A percentile compares a stretch with the other conserved stretches of the same genome.
These are phyloP conservation scores for Lablab purpureus DNA, from an alignment of 306 rosid genomes.

Conservation along the genomic window DNA sequence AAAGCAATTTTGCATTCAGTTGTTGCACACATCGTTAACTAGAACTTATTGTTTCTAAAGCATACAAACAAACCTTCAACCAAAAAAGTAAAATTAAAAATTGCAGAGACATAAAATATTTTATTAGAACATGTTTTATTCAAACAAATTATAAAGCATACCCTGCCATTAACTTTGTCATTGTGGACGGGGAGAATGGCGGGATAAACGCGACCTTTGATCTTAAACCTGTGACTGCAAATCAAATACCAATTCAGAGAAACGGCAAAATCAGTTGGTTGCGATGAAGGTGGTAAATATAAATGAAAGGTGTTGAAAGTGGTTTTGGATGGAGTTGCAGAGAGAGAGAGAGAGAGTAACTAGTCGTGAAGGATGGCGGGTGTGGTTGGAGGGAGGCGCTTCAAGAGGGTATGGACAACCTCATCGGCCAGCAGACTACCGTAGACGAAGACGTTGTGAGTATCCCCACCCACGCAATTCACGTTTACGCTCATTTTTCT, in stretches of 20 bases:
- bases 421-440: conserved; percentile 88
- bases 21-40: too few relatives aligned
- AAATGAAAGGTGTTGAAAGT: too few relatives aligned
- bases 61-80: too few relatives aligned
- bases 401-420: conserved; percentile 68
- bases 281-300: too few relatives aligned
- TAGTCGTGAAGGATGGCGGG: conserved; percentile 64
- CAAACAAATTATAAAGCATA: too few relatives aligned
- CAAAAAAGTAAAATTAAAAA: too few relatives aligned
- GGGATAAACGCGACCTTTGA: conserved; percentile 90
- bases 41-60: too few relatives aligned
- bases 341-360: conserved; percentile 53
- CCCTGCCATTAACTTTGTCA: conserved; percentile 72
- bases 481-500: background rate
- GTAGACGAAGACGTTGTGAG: conserved; percentile 82
- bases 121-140: too few relatives aligned
- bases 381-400: conserved; percentile 71
- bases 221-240: conserved; percentile 78
- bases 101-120: too few relatives aligned
- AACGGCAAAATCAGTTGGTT: background rate
- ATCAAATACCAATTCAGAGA: background rate
- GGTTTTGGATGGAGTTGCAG: background rate
- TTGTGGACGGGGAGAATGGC: conserved; percentile 78
- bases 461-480: background rate
- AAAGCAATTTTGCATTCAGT: too few relatives aligned